Evolutionary conservation across 2,329 filamentous ascomycete species (phyloP), one percentile per base, ranked within the genome.

Genomic region (Sphaerulina populicola): DNA sequence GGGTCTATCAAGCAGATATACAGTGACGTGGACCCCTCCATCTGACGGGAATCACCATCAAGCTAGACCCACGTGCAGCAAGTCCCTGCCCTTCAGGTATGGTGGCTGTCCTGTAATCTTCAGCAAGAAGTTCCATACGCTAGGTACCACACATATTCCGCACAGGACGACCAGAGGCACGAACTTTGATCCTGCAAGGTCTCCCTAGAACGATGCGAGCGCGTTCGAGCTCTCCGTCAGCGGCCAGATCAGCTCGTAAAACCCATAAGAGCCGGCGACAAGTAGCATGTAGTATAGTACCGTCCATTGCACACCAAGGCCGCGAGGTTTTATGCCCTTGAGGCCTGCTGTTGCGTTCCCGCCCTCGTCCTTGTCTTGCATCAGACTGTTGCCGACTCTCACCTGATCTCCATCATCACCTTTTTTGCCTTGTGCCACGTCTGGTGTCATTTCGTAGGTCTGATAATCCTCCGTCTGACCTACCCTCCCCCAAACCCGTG

Each of bases 401-500:
- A 54, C 42, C n/a, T 50, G 30, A 43, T 51, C 52, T 6, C 46
- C 29, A 47, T 47, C 54, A 30, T 63, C 60, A 44, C 62, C 52
- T 30, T 60, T 54, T 49, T 62, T 64, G n/a, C 59, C 60, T 41
- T 64, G 59, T 14, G 62, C 58, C 6, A 65, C 60, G 41, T 66
- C 60, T 7, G 62, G 62, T 7, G 62, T 63, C 27, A 61, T 49
- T n/a, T 58, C 51, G 18, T 45, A 50, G 3, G 43, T 37, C 21
- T 58, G 51, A 30, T 71, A 65, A 3, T 66, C 68, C 3, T 70
- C 78, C 60, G 83, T 12, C 11, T 44, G 66, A 8, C 73, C 79
- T 3, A 96, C 80, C 7, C 79, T 74, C 0, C 93, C 91, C 82
- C 86, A 94, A 52, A 97, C 71, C 6, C 89, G 79, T 18, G 93